Conservation (phyloP, 1,284 basidiomycete genomes). For the Apiotrichum porosum region DNA sequence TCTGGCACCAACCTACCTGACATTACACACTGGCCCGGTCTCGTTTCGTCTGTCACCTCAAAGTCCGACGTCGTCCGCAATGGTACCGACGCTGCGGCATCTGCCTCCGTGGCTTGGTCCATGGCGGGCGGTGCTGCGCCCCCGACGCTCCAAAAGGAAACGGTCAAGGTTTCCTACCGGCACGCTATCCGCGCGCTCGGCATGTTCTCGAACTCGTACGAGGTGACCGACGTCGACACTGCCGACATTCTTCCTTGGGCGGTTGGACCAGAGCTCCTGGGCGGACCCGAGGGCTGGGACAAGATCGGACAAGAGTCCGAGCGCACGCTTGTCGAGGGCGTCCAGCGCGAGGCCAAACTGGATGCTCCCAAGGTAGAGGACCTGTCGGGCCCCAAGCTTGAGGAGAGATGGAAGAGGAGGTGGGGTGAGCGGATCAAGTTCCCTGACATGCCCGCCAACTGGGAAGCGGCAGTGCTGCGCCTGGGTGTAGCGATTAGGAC, state of each 20-base stretch:
- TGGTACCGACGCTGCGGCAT: slow-evolving; percentile 13
- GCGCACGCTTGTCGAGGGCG: slow-evolving; percentile 24
- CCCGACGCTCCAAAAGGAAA: neutral
- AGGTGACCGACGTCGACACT: slow-evolving; percentile 17
- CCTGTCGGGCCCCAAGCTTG: neutral
- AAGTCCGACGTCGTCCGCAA: neutral
- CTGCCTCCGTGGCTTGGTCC: slow-evolving; percentile 15
- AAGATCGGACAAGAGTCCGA: slow-evolving; percentile 23
- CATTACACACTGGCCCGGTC: slow-evolving; percentile 43
- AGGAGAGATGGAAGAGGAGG: slow-evolving; percentile 25
- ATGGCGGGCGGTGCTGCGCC: slow-evolving; percentile 14
- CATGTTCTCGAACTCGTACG: slow-evolving; percentile 24
- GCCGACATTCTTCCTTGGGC: slow-evolving; percentile 35
- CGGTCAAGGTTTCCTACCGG: neutral
- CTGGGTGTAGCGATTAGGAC: slow-evolving; percentile 29
- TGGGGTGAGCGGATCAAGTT: slow-evolving; percentile 32
- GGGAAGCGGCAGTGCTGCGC: slow-evolving; percentile 27
- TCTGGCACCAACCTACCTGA: slow-evolving; percentile 9
- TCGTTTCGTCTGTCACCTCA: slow-evolving; percentile 19
- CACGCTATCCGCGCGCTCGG: slow-evolving; percentile 37
- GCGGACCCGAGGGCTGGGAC: slow-evolving; percentile 28
- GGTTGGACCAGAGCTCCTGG: slow-evolving; percentile 27
- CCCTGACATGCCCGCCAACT: slow-evolving; percentile 24
- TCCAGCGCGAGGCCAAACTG: slow-evolving; percentile 18
- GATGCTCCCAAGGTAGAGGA: slow-evolving; percentile 11